Evolutionary conservation across 164 flowering plant genomes (phyloP).

Genomic region (Platanus orientalis): DNA sequence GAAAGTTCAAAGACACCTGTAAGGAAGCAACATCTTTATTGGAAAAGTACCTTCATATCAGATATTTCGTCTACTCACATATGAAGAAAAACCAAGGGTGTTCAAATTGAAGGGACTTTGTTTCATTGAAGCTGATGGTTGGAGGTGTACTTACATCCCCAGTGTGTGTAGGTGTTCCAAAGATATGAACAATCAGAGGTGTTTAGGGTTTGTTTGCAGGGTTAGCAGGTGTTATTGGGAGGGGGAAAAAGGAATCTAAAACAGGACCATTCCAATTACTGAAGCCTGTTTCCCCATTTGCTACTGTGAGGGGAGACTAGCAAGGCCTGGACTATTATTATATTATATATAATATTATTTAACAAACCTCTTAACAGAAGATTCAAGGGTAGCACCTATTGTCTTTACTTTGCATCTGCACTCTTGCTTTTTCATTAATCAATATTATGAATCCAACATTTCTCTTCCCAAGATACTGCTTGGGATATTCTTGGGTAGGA

Average conservation of each 20-base stretch:
- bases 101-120: not conserved
- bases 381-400: too few relatives aligned
- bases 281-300: constrained; percentile 4
- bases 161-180: not conserved
- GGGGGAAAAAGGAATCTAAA: not conserved
- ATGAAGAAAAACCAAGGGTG: not conserved
- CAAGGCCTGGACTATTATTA: not conserved
- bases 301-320: not conserved
- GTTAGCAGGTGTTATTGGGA: not conserved
- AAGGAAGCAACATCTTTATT: not conserved
- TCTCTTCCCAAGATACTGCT: too few relatives aligned
- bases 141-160: not conserved
- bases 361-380: too few relatives aligned
- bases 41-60: not conserved
- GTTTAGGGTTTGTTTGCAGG: not conserved
- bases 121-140: not conserved
- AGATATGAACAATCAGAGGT: not conserved
- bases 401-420: too few relatives aligned
- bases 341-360: not conserved
- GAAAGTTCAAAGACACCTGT: not conserved
- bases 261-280: not conserved
- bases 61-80: not conserved
- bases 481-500: too few relatives aligned
- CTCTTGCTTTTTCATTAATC: too few relatives aligned
- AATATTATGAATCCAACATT: too few relatives aligned